A percentile compares a stretch with the other conserved stretches of the same genome.
Evolutionary conservation across 2,329 filamentous ascomycete species (phyloP).

Genomic region (Akanthomyces lecanii): DNA sequence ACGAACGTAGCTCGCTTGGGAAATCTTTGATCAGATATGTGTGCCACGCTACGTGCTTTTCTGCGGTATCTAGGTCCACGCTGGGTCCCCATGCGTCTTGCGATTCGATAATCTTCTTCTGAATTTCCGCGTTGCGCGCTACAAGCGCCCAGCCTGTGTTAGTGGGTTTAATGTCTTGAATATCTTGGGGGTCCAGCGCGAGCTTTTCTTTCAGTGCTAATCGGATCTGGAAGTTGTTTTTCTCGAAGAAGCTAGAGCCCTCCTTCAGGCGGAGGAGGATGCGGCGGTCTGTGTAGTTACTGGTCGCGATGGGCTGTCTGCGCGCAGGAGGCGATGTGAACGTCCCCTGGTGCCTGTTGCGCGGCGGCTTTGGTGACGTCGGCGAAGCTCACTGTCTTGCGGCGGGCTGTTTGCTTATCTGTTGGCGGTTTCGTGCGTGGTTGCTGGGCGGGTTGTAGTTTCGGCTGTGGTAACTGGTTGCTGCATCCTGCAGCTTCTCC

Average conservation of each 20-base stretch:
- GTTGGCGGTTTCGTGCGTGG: not conserved
- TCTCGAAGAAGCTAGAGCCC: not conserved
- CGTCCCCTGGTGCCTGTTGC: not conserved
- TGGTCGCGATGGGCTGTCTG: not conserved
- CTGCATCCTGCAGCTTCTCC: not conserved
- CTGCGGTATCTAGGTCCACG: not conserved
- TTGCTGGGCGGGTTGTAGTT: not conserved
- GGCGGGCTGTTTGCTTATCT: not conserved
- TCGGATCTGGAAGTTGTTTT: not conserved
- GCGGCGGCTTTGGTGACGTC: not conserved
- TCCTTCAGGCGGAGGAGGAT: not conserved
- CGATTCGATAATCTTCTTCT: not conserved
- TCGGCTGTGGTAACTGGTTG: not conserved
- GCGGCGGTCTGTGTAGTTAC: not conserved
- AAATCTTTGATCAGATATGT: not conserved
- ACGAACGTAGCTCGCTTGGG: not conserved
- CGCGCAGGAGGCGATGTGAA: not conserved
- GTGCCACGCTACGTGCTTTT: not conserved
- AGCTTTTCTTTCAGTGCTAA: not conserved
- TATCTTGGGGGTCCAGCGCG: not conserved
- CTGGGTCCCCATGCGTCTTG: not conserved
- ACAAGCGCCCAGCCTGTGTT: not conserved
- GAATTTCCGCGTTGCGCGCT: not conserved
- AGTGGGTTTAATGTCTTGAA: not conserved
- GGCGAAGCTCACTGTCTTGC: not conserved